These are phyloP conservation scores for Brassica rapa DNA, from an alignment of 345 rosid species.

Conservation along the genomic window DNA sequence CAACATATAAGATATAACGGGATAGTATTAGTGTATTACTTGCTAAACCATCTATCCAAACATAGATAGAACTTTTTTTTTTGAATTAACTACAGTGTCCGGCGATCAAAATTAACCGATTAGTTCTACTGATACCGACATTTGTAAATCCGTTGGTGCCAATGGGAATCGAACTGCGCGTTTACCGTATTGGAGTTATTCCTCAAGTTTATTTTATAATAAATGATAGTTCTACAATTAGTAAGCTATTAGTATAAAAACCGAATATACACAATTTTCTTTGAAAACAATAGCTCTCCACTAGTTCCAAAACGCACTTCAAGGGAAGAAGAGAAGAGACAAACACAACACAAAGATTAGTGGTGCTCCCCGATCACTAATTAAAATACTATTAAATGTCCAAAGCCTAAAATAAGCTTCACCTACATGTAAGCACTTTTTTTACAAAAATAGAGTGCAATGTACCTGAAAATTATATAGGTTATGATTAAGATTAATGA, in stretches of 20 bases:
- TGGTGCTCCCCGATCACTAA: slow-evolving; percentile 23
- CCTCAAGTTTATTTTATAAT: background rate
- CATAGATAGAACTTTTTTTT: background rate
- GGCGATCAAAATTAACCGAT: too few species aligned
- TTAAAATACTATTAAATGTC: background rate
- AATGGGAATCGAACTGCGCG: too few species aligned
- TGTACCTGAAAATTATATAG: background rate
- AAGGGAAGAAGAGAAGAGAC: slow-evolving; percentile 18
- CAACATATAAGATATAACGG: background rate
- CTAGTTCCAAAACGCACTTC: slow-evolving; percentile 5
- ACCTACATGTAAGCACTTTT: slow-evolving; percentile 5
- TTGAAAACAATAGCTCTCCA: background rate
- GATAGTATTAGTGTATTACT: background rate
- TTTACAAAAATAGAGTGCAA: background rate
- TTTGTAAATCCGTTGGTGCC: too few species aligned
- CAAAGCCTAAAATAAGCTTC: background rate
- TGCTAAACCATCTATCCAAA: background rate
- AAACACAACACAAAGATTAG: background rate
- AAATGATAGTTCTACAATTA: background rate
- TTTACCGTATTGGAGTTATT: too few species aligned
- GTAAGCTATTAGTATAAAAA: background rate
- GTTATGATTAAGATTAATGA: background rate
- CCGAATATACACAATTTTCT: background rate
- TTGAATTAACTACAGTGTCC: too few species aligned
- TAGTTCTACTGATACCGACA: too few species aligned